Base-by-base conservation (phyloP, 257 asterid genomes). In the Solanum sitiens region DNA sequence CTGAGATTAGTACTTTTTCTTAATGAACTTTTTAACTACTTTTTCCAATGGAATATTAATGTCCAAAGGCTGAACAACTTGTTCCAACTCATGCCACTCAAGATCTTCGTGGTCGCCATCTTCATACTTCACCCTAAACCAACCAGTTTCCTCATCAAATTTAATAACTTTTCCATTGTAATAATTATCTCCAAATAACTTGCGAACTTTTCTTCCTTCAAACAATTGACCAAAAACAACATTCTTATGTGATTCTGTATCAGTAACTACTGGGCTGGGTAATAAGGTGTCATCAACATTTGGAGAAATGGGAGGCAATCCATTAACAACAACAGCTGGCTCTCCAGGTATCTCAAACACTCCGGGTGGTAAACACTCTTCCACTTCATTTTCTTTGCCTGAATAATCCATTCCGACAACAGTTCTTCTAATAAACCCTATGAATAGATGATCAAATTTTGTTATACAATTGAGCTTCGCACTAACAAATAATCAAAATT, bases 31-130 rank as follows among this genome's bases (percentile, higher is more conserved):
- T 76, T 40, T 25, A 6, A 95, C 93, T 84, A 94, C 25, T 84
- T 87, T 70, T 50, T 83, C 91, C 91, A 94, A 61, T 23, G 96
- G 94, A 83, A 92, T 87, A 53, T 87, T 89, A 20, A 93, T 91
- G 88, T 93, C 98, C 71, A 94, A 50, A 12, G 98, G 98, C 53
- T 30, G 91, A n/a, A 95, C 89, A 83, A 93, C 32, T 77, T 91
- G 70, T 88, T 90, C 89, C 89, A 95, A 82, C 83, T 94, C 98
- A 50, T 25, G 75, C 95, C 95, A 93, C 25, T 93, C 94, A 45
- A 94, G 93, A 83, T 95, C 98, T 89, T 95, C 93, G 83, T 83
- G 86, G 35, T 95, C 98, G 6, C 95, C 96, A 73, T 95, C 98
- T 63, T 93, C 95, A 63, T 95, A 94, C 11, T 77, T 90, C 23